Evolutionary conservation across 768 basidiomycete genomes (phyloP).

Genomic region (Coprinellus aureogranulatus): DNA sequence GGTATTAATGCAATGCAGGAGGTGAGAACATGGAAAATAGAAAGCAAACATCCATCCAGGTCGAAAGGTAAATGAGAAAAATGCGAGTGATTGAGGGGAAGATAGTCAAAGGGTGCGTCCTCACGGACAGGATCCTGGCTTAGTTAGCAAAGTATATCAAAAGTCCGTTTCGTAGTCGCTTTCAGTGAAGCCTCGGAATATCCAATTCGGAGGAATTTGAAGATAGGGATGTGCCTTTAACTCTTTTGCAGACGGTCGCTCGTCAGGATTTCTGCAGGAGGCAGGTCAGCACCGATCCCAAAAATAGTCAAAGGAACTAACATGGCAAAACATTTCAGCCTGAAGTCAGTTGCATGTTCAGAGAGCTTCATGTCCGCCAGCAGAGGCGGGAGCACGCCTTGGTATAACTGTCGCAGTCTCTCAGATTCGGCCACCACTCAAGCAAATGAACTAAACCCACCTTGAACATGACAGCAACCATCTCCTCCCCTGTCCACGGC

Average conservation of each 20-base stretch:
- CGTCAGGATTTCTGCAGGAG: slow-evolving; percentile 67
- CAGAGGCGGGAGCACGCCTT: slow-evolving; percentile 82
- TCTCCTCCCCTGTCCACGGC: slow-evolving; percentile 91
- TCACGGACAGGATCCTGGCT: no score
- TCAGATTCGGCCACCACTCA: not conserved
- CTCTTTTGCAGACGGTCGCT: slow-evolving; percentile 77
- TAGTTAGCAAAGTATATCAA: no score
- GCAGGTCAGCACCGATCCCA: slow-evolving; percentile 6
- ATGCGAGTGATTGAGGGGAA: slow-evolving; percentile 1
- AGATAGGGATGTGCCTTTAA: slow-evolving; percentile 81
- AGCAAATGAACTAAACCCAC: slow-evolving; percentile 38
- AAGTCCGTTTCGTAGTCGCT: not conserved
- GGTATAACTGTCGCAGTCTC: slow-evolving; percentile 63
- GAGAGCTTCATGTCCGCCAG: slow-evolving; percentile 80
- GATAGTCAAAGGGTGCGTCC: slow-evolving; percentile 1
- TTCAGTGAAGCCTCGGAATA: slow-evolving; percentile 63
- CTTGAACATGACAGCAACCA: slow-evolving; percentile 92
- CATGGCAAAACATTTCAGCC: slow-evolving; percentile 87
- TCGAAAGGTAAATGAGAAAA: not conserved
- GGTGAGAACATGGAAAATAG: not conserved
- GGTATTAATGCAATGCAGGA: slow-evolving; percentile 4
- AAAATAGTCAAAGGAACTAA: slow-evolving; percentile 34
- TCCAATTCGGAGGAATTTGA: slow-evolving; percentile 67
- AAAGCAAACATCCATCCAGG: not conserved
- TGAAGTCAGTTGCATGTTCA: slow-evolving; percentile 78